Percentiles rank a stretch among this genome's conserved stretches.
phyloP scores from a whole-genome alignment of 1,284 basidiomycete species.

The Coniferiporia sulphurascens region DNA sequence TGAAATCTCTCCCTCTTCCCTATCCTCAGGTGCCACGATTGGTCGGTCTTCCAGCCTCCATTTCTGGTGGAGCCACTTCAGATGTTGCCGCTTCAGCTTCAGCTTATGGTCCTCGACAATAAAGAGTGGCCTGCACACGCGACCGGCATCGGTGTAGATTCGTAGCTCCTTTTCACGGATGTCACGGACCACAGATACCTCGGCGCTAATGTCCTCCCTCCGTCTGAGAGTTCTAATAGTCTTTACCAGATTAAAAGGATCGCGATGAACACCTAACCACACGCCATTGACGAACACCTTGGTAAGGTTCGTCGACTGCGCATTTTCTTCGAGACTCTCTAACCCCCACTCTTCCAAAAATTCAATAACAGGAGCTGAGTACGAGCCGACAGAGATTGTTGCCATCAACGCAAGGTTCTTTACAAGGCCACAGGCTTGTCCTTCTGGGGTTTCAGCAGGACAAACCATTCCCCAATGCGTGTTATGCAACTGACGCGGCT shows the following conservation, averaged over 20 bases:
- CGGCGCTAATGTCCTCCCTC: conserved; percentile 93
- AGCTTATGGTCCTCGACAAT: conserved; percentile 91
- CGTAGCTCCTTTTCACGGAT: conserved; percentile 94
- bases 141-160: conserved; percentile 94
- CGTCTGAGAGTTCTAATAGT: conserved; percentile 91
- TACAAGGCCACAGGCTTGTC: conserved; percentile 97
- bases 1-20: background rate
- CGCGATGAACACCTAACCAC: conserved; percentile 99
- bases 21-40: background rate
- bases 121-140: conserved; percentile 94
- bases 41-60: conserved; percentile 22
- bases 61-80: conserved; percentile 65
- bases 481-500: conserved; percentile 98
- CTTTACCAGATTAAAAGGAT: conserved; percentile 88
- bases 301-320: conserved; percentile 79
- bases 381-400: conserved; percentile 96
- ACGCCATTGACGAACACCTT: conserved; percentile 99
- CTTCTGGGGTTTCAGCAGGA: conserved; percentile 98
- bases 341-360: conserved; percentile 99
- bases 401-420: conserved; percentile 99
- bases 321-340: conserved; percentile 88
- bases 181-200: conserved; percentile 96
- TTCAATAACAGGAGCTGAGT: conserved; percentile 95
- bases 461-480: conserved; percentile 99
- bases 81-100: conserved; percentile 81